A percentile compares a stretch with the other conserved stretches of the same genome.
Evolutionary conservation across 768 basidiomycete species (phyloP).

Genomic region (Rhodocollybia butyracea): DNA sequence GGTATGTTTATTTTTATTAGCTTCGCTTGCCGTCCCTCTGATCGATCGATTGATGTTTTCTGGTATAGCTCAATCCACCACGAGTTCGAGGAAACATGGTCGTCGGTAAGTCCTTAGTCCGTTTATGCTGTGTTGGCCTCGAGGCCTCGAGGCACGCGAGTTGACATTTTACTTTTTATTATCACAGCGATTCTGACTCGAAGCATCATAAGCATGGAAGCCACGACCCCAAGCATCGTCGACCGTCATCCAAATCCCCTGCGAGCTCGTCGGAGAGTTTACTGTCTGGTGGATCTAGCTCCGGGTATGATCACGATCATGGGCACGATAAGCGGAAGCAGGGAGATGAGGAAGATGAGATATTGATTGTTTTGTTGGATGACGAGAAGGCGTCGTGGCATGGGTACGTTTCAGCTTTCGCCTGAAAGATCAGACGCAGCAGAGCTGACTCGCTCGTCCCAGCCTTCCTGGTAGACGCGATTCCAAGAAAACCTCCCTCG

Average conservation of each 20-base stretch:
- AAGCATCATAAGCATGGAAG: background rate
- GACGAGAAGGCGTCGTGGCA: conserved; percentile 6
- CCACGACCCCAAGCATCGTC: background rate
- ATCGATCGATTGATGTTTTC: background rate
- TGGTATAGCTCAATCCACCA: background rate
- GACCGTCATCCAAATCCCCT: conserved; percentile 3
- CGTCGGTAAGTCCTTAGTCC: background rate
- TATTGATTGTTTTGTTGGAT: conserved; percentile 5
- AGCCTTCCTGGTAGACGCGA: background rate
- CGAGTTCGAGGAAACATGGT: background rate
- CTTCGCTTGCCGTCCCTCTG: background rate
- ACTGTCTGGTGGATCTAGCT: background rate
- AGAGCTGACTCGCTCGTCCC: background rate
- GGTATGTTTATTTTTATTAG: background rate
- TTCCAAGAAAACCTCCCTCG: background rate
- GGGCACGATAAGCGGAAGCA: background rate
- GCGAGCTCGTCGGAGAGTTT: conserved; percentile 3
- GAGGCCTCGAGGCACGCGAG: background rate
- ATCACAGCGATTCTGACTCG: background rate
- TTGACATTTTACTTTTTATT: background rate
- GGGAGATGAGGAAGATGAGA: background rate
- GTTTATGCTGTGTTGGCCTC: background rate
- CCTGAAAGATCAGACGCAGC: background rate
- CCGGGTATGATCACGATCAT: background rate
- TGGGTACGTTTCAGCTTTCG: background rate